Conservation (phyloP, 1,284 basidiomycete genomes). For the Cryptococcus hybrid region DNA sequence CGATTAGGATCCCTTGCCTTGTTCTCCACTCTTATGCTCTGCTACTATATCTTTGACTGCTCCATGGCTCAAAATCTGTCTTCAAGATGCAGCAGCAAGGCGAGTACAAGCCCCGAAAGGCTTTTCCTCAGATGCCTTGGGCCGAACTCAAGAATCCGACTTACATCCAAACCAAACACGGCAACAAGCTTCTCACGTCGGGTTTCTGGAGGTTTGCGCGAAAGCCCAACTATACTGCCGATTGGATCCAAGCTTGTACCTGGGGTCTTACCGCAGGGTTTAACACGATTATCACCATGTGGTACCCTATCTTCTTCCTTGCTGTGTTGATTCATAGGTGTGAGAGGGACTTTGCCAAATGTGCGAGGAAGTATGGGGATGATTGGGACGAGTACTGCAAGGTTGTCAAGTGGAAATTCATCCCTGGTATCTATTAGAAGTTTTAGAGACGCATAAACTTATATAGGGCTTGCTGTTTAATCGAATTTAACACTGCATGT, state of each 20-base stretch:
- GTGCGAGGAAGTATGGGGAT: slow-evolving; percentile 89
- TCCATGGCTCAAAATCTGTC: slow-evolving; percentile 91
- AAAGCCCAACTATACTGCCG: slow-evolving; percentile 57
- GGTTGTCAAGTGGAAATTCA: slow-evolving; percentile 84
- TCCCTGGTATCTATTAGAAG: slow-evolving; percentile 60
- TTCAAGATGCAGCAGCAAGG: slow-evolving; percentile 98
- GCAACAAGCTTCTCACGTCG: slow-evolving; percentile 57
- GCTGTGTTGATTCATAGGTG: slow-evolving; percentile 83
- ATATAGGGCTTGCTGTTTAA: too few relatives aligned
- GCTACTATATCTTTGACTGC: slow-evolving; percentile 86
- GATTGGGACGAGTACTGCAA: slow-evolving; percentile 88
- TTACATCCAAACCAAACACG: slow-evolving; percentile 91
- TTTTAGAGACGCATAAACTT: neutral
- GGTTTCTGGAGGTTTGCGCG: slow-evolving; percentile 70
- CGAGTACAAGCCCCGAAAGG: slow-evolving; percentile 76
- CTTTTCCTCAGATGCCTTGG: slow-evolving; percentile 93
- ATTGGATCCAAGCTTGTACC: slow-evolving; percentile 69
- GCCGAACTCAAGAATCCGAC: slow-evolving; percentile 83
- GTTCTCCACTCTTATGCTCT: slow-evolving; percentile 65
- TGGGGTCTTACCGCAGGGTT: slow-evolving; percentile 88
- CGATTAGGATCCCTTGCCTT: slow-evolving; percentile 51
- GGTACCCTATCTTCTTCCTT: slow-evolving; percentile 92
- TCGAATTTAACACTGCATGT: too few relatives aligned
- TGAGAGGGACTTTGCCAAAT: slow-evolving; percentile 89
- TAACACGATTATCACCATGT: slow-evolving; percentile 86